Evolutionary conservation across 768 basidiomycete genomes (phyloP).

Genomic region (Mycena pura): DNA sequence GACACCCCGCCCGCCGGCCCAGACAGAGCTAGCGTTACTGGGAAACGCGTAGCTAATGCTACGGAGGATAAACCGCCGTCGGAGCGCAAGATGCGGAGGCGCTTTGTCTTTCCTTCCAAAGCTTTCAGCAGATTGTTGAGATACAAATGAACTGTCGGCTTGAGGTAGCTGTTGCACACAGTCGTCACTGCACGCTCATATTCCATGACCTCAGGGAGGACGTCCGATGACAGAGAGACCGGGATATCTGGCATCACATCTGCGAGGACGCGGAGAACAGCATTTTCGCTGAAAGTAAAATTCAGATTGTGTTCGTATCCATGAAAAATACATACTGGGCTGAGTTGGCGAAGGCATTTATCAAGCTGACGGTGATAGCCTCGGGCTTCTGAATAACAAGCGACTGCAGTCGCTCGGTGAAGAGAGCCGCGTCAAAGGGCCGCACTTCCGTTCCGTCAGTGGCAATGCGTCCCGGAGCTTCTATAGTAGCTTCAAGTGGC

Average conservation of each 20-base stretch:
- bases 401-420: constrained; percentile 10
- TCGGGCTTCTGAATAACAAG: constrained; percentile 13
- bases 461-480: constrained; percentile 26
- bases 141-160: constrained; percentile 16
- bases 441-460: constrained; percentile 23
- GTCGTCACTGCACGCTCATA: constrained; percentile 26
- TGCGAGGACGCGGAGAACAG: constrained; percentile 8
- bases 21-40: constrained; percentile 5
- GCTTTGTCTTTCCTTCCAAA: constrained; percentile 21
- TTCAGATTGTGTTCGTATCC: background rate
- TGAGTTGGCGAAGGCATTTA: constrained; percentile 24
- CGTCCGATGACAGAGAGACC: constrained; percentile 15
- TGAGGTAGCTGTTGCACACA: constrained; percentile 17
- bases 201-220: constrained; percentile 24
- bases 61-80: constrained; percentile 20
- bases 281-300: constrained; percentile 14
- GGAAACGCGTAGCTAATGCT: constrained; percentile 7
- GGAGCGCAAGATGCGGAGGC: constrained; percentile 18
- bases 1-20: constrained; percentile 25
- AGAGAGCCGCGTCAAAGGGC: constrained; percentile 17
- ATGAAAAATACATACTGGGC: constrained; percentile 9
- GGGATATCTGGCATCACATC: constrained; percentile 18
- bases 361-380: constrained; percentile 19
- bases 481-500: constrained; percentile 24
- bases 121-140: constrained; percentile 17